Conservation (phyloP, 305 asterid genomes). For the Rubia balearica region DNA sequence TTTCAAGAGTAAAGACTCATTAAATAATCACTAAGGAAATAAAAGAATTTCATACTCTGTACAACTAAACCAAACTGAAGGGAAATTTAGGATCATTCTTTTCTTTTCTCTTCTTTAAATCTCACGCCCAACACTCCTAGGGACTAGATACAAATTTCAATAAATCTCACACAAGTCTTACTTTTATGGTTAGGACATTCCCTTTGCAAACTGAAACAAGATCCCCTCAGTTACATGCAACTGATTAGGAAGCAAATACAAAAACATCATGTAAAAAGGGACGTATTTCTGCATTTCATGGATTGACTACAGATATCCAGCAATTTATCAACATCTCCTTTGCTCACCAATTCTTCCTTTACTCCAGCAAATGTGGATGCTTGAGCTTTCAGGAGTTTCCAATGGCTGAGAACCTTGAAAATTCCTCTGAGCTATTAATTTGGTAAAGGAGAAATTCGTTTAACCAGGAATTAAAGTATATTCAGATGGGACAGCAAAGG, state of each 20-base stretch:
- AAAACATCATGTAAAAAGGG: not conserved
- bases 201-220: not conserved
- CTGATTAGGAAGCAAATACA: not conserved
- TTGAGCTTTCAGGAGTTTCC: conserved; percentile 45
- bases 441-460: conserved; percentile 29
- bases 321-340: conserved; percentile 55
- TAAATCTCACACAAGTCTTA: not conserved
- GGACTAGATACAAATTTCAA: too few relatives aligned
- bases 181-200: not conserved
- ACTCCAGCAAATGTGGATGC: conserved; percentile 24
- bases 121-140: too few relatives aligned
- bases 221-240: not conserved
- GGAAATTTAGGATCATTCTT: too few relatives aligned
- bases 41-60: too few relatives aligned
- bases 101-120: too few relatives aligned
- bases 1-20: too few relatives aligned
- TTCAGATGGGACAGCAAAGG: conserved; percentile 27
- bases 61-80: too few relatives aligned
- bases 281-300: not conserved
- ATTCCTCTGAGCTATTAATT: conserved; percentile 45
- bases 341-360: conserved; percentile 32
- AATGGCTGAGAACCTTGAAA: conserved; percentile 38
- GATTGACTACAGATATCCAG: conserved; percentile 37
- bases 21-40: too few relatives aligned
- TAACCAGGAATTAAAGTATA: not conserved